Base-by-base conservation (phyloP, 2,329 filamentous ascomycete species). In the Claviceps arundinis region DNA sequence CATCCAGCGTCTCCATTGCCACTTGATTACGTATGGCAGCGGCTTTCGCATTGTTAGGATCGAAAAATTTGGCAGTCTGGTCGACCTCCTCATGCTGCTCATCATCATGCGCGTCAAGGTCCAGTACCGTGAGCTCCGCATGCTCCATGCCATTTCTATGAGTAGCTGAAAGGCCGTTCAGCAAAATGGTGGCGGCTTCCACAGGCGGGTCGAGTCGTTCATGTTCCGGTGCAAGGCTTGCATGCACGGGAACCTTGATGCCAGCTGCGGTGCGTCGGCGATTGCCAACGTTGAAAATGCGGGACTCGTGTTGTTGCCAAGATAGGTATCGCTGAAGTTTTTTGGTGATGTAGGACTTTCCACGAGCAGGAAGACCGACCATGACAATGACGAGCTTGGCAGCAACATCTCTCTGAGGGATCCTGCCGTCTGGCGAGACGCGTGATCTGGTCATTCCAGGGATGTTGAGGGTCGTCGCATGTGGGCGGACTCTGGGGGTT, bases 291-390 rank as follows among this genome's bases (percentile, higher is more conserved):
- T 98, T 98, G 80, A 98, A 98, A 60, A 98, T 96, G 59, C 78
- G 80, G 13, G 90, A 93, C 62, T 95, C 88, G 69, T 98, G 91
- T 64, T 98, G 93, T 62, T 96, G 82, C 93, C 93, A 98, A 48
- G 94, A 91, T 49, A 98, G 73, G 65, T 97, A 98, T 56, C 93
- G 81, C 54, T 93, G 87, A 56, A 98, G 80, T 72, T 98, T 98
- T 75, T 97, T 97, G 56, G 93, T 97, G 62, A 98, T 95, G 70
- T 98, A 98, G 52, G 90, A 96, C 72, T 98, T 98, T 65, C 93
- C 93, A 62, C 93, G 78, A 9, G 93, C 93, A 2, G 93, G 93
- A 61, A 98, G 73, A 57, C 93, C 93, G 55, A 98, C 93, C 93
- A 98, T 98, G 66, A 98, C 83, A 62, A 98, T 95, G 64, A 97